A percentile compares a stretch with the other conserved stretches of the same genome.
phyloP scores from a whole-genome alignment of 495 filamentous ascomycete genomes.

The Hypoxylon lienhwacheense region DNA sequence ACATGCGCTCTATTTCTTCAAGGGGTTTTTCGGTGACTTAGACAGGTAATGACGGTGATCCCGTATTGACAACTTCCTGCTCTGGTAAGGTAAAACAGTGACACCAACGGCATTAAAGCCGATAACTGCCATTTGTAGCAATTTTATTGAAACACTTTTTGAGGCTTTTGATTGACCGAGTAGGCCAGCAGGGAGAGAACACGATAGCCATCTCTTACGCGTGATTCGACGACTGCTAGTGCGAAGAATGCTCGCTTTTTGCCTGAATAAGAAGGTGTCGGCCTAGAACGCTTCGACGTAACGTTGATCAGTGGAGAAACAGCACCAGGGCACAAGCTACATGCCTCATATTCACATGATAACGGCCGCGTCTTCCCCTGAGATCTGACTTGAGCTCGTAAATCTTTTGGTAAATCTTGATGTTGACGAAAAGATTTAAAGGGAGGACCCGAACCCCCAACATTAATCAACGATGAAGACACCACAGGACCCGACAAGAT shows the following conservation, averaged over 20 bases:
- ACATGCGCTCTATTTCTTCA: too few relatives aligned
- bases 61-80: slow-evolving; percentile 13
- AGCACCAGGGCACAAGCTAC: too few relatives aligned
- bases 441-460: not conserved
- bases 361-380: slow-evolving; percentile 6
- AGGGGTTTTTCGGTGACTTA: too few relatives aligned
- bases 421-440: slow-evolving; percentile 6
- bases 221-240: slow-evolving; percentile 17
- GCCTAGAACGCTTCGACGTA: slow-evolving; percentile 1
- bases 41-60: too few relatives aligned
- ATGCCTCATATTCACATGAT: slow-evolving; percentile 4
- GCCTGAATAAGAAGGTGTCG: slow-evolving; percentile 23
- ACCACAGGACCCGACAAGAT: slow-evolving; percentile 5
- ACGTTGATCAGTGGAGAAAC: slow-evolving; percentile 19
- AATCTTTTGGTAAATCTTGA: too few relatives aligned
- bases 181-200: slow-evolving; percentile 6
- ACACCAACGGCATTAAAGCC: slow-evolving; percentile 1
- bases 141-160: slow-evolving; percentile 5
- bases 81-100: slow-evolving; percentile 6
- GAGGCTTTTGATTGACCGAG: slow-evolving; percentile 12
- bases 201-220: slow-evolving; percentile 6
- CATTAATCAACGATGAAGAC: not conserved
- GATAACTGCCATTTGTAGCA: slow-evolving; percentile 6
- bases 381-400: slow-evolving; percentile 11
- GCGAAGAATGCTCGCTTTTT: slow-evolving; percentile 7